Conservation (phyloP, 129 eudicot species). For the Flaveria brownii region DNA sequence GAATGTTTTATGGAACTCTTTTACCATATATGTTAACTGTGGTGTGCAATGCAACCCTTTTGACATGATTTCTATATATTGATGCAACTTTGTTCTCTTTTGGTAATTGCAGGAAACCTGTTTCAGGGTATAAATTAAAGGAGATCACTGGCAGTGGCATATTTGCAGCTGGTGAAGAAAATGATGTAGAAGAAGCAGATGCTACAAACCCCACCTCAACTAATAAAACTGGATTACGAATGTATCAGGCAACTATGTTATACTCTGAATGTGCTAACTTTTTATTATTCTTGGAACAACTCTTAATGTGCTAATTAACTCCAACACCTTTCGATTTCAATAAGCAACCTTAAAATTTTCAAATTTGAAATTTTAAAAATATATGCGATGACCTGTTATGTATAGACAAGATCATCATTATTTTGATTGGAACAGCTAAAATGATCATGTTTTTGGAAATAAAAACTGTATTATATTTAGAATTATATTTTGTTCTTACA, state of each 20-base stretch:
- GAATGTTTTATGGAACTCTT: too few species aligned
- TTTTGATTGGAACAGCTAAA: neutral
- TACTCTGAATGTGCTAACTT: neutral
- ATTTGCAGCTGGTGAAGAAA: constrained; percentile 58
- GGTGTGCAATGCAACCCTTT: neutral
- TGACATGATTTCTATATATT: neutral
- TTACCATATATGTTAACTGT: too few species aligned
- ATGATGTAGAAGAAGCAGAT: constrained; percentile 49
- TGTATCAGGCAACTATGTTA: constrained; percentile 71
- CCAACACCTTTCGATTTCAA: neutral
- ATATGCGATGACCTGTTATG: neutral
- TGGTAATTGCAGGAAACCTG: constrained; percentile 68
- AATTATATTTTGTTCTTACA: constrained; percentile 8
- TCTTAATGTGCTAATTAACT: neutral
- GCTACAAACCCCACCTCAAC: constrained; percentile 44
- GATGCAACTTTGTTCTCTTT: constrained; percentile 4
- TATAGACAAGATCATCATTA: neutral
- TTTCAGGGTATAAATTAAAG: constrained; percentile 75
- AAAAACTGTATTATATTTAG: neutral
- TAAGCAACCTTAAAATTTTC: neutral
- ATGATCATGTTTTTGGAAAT: neutral
- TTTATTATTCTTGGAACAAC: too few species aligned
- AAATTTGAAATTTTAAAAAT: neutral
- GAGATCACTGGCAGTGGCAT: constrained; percentile 88
- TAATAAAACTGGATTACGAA: constrained; percentile 85